Evolutionary conservation across 2,329 filamentous ascomycete genomes (phyloP).

Genomic region (Cadophora sp.): DNA sequence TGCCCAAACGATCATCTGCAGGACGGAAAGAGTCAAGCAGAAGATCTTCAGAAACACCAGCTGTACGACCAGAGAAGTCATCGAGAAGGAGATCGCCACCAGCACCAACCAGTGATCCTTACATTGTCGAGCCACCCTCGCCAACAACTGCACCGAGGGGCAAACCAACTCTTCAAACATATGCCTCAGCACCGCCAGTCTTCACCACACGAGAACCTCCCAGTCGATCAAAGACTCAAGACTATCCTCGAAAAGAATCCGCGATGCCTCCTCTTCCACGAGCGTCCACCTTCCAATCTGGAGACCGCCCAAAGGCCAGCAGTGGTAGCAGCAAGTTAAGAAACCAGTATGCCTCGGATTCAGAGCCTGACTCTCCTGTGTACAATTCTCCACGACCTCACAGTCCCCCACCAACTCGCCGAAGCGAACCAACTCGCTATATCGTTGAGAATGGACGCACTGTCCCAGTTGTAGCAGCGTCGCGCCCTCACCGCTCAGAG

Average conservation of each 20-base stretch:
- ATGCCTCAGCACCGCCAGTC: constrained; percentile 41
- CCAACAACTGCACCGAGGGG: constrained; percentile 33
- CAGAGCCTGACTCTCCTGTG: constrained; percentile 34
- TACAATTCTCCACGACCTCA: constrained; percentile 30
- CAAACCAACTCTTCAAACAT: constrained; percentile 40
- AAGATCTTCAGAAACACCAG: constrained; percentile 40
- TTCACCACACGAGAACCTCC: constrained; percentile 35
- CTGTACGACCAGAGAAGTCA: constrained; percentile 34
- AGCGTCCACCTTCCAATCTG: constrained; percentile 39
- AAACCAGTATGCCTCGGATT: constrained; percentile 30
- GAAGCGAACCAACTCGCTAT: constrained; percentile 37
- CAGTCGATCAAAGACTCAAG: constrained; percentile 43
- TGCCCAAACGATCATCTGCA: constrained; percentile 42
- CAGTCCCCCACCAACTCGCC: constrained; percentile 31
- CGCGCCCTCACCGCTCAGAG: constrained; percentile 26
- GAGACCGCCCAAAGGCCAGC: constrained; percentile 30
- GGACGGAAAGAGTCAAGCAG: constrained; percentile 34
- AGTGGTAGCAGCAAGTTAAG: constrained; percentile 36
- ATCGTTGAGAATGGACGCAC: constrained; percentile 37
- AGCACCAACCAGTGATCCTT: constrained; percentile 29
- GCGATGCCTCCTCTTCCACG: constrained; percentile 40
- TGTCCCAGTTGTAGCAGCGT: constrained; percentile 26
- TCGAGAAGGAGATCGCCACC: constrained; percentile 33
- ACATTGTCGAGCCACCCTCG: constrained; percentile 43
- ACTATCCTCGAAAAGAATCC: constrained; percentile 37